These are phyloP conservation scores for Lasiodiplodia sp. DNA, from an alignment of 2,329 filamentous ascomycete genomes.

Conservation along the genomic window DNA sequence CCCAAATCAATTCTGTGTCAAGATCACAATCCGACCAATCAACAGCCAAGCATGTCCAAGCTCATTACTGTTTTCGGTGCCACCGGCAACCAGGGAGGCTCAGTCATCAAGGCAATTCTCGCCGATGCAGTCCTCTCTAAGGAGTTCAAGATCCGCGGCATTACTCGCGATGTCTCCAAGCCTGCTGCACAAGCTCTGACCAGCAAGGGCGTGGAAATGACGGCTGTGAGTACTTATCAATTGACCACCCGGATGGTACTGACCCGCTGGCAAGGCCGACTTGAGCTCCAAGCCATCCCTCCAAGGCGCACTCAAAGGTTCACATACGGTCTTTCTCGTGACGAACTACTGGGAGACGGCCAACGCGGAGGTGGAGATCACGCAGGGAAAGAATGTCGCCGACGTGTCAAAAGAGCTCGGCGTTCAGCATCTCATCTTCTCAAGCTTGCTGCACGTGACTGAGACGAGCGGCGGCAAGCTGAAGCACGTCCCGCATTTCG, in stretches of 20 bases:
- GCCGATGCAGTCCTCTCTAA: conserved; percentile 10
- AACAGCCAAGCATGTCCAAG: conserved; percentile 39
- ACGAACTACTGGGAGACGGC: conserved; percentile 35
- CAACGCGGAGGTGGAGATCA: conserved; percentile 39
- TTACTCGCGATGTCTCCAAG: conserved; percentile 61
- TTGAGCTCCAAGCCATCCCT: conserved; percentile 36
- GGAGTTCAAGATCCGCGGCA: conserved; percentile 57
- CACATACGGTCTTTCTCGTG: conserved; percentile 39
- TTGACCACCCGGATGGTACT: not conserved
- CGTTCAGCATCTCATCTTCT: conserved; percentile 51
- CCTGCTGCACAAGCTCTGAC: conserved; percentile 55
- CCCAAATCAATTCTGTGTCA: not conserved
- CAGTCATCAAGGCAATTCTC: conserved; percentile 54
- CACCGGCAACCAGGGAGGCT: conserved; percentile 67
- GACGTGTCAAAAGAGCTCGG: conserved; percentile 39
- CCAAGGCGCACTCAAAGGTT: conserved; percentile 35
- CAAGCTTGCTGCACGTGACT: conserved; percentile 39
- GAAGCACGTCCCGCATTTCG: conserved; percentile 46
- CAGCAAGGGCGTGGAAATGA: conserved; percentile 55
- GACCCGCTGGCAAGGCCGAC: conserved; percentile 54
- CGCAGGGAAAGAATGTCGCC: conserved; percentile 46
- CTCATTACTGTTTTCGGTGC: conserved; percentile 65
- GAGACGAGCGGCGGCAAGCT: conserved; percentile 41
- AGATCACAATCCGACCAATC: not conserved
- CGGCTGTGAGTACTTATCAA: not conserved